phyloP scores from a whole-genome alignment of 2,329 filamentous ascomycete species.

The Aspergillus hiratsukae region DNA sequence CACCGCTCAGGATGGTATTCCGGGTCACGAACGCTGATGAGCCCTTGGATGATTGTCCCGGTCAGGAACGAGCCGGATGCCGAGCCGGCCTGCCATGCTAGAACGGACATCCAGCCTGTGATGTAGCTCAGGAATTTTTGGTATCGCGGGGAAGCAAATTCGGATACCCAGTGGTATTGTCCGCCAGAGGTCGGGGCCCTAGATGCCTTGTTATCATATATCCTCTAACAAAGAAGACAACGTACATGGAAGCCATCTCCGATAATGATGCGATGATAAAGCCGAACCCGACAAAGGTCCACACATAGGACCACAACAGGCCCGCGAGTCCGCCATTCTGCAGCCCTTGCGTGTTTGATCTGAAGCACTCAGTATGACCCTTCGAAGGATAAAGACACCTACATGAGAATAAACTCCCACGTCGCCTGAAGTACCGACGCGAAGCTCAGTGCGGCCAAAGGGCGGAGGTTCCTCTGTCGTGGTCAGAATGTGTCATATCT shows the following conservation, averaged over 20 bases:
- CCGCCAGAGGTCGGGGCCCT: slow-evolving; percentile 54
- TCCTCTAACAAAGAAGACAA: not conserved
- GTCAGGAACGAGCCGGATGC: slow-evolving; percentile 47
- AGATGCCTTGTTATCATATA: not conserved
- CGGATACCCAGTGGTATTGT: slow-evolving; percentile 57
- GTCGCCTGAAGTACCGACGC: slow-evolving; percentile 33
- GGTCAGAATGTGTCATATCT: not conserved
- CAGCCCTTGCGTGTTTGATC: slow-evolving; percentile 21
- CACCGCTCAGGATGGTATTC: slow-evolving; percentile 41
- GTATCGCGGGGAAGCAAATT: slow-evolving; percentile 46
- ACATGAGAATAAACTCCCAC: slow-evolving; percentile 35
- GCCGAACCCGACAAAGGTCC: slow-evolving; percentile 62
- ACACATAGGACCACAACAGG: slow-evolving; percentile 30
- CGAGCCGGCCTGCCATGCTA: slow-evolving; percentile 49
- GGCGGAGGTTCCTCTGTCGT: slow-evolving; percentile 28
- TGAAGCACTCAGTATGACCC: not conserved
- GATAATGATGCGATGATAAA: slow-evolving; percentile 57
- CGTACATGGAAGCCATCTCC: slow-evolving; percentile 53
- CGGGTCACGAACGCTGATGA: slow-evolving; percentile 40
- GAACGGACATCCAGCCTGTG: slow-evolving; percentile 48
- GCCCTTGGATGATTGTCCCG: slow-evolving; percentile 45
- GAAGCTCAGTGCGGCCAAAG: slow-evolving; percentile 31
- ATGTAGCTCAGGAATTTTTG: slow-evolving; percentile 55
- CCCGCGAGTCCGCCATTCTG: slow-evolving; percentile 24
- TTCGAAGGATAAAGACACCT: not conserved